phyloP scores from a whole-genome alignment of 225 moss, liverwort and hornwort species.

The Physcomitrium patens region DNA sequence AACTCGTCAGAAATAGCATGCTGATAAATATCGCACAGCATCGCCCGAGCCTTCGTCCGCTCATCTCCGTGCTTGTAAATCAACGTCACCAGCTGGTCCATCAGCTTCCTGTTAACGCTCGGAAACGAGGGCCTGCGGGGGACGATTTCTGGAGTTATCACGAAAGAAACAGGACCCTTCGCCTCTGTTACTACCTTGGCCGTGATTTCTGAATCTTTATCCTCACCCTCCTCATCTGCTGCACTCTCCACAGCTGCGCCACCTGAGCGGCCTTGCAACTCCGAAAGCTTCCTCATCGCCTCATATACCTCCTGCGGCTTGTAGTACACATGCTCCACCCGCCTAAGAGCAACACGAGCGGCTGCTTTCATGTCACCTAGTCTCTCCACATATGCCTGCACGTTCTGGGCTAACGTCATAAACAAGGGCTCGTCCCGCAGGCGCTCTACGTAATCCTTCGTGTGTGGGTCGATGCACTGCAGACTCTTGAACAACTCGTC shows the following conservation, averaged over 20 bases:
- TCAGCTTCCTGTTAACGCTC: slow-evolving; percentile 66
- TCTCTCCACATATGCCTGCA: slow-evolving; percentile 92
- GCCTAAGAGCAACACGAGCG: slow-evolving; percentile 78
- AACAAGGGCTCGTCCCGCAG: slow-evolving; percentile 90
- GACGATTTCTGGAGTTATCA: slow-evolving; percentile 72
- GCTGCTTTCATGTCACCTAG: slow-evolving; percentile 79
- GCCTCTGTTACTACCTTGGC: slow-evolving; percentile 52
- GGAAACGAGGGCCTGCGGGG: slow-evolving; percentile 83
- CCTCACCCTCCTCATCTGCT: slow-evolving; percentile 68
- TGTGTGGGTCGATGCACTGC: slow-evolving; percentile 98
- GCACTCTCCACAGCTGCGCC: slow-evolving; percentile 40
- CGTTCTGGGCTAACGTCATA: slow-evolving; percentile 91
- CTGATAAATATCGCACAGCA: slow-evolving; percentile 98
- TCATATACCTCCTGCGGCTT: slow-evolving; percentile 98
- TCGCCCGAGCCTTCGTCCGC: slow-evolving; percentile 94
- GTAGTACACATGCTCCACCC: slow-evolving; percentile 94
- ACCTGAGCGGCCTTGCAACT: slow-evolving; percentile 63
- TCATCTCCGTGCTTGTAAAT: slow-evolving; percentile 95
- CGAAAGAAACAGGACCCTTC: slow-evolving; percentile 82
- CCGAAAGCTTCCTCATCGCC: slow-evolving; percentile 92
- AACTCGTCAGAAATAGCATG: slow-evolving; percentile 93
- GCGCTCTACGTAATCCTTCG: slow-evolving; percentile 96
- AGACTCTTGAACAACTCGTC: slow-evolving; percentile 98
- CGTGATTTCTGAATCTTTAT: slow-evolving; percentile 55
- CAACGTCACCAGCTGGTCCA: slow-evolving; percentile 89